Percentiles rank a stretch among this genome's conserved stretches.
Evolutionary conservation across 1,139 yeast genomes (phyloP).

Genomic region (Geotrichum siamense): DNA sequence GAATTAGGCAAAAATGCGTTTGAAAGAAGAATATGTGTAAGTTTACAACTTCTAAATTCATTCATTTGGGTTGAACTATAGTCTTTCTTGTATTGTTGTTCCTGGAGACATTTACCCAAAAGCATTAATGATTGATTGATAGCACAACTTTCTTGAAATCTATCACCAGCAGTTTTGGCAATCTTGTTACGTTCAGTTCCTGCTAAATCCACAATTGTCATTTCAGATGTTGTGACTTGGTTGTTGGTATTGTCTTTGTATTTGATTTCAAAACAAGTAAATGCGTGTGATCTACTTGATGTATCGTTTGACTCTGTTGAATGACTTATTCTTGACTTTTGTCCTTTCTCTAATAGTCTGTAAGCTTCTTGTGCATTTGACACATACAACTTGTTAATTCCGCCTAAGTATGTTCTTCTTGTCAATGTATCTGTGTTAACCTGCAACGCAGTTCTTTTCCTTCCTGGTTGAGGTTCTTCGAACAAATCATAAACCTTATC

Average conservation of each 20-base stretch:
- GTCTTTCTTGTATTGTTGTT: slow-evolving; percentile 29
- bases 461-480: slow-evolving; percentile 8
- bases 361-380: slow-evolving; percentile 28
- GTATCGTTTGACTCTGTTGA: slow-evolving; percentile 33
- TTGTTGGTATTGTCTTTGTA: slow-evolving; percentile 18
- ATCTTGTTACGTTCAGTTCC: slow-evolving; percentile 44
- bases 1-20: slow-evolving; percentile 38
- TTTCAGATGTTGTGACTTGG: slow-evolving; percentile 21
- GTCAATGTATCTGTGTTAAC: slow-evolving; percentile 25
- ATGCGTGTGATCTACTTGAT: slow-evolving; percentile 39
- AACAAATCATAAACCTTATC: slow-evolving; percentile 27
- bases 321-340: slow-evolving; percentile 29
- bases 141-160: slow-evolving; percentile 42
- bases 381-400: slow-evolving; percentile 28
- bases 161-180: slow-evolving; percentile 40
- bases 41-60: slow-evolving; percentile 40
- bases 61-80: slow-evolving; percentile 27
- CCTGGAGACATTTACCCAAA: slow-evolving; percentile 41
- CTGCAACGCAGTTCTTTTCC: slow-evolving; percentile 22
- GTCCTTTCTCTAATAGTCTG: slow-evolving; percentile 28
- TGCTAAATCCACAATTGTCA: slow-evolving; percentile 46
- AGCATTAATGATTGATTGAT: slow-evolving; percentile 43
- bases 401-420: slow-evolving; percentile 24
- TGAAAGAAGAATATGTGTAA: slow-evolving; percentile 43
- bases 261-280: slow-evolving; percentile 34